phyloP scores from a whole-genome alignment of 805 yeast genomes.

The Wickerhamomyces bisporus region DNA sequence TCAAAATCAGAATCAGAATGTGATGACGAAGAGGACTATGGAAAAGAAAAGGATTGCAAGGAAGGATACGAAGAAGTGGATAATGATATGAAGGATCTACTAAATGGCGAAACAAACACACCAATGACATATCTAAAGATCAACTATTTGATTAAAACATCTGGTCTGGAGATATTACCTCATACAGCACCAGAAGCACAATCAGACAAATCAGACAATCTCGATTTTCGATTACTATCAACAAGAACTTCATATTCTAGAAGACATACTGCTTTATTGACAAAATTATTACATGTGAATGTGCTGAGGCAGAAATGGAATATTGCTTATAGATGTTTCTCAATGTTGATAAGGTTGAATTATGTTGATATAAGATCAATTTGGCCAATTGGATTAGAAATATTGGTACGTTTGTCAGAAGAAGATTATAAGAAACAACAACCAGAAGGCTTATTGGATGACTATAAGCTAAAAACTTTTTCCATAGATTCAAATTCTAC shows the following conservation, averaged over 20 bases:
- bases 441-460: constrained; percentile 4
- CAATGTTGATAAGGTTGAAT: constrained; percentile 43
- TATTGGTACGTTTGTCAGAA: constrained; percentile 29
- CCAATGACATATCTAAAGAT: not conserved
- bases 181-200: not conserved
- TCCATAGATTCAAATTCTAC: not conserved
- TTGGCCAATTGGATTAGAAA: constrained; percentile 63
- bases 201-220: not conserved
- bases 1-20: too few species aligned
- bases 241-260: constrained; percentile 3
- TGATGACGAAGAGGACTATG: too few species aligned
- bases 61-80: constrained; percentile 3
- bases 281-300: constrained; percentile 37
- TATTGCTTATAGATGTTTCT: constrained; percentile 47
- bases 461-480: constrained; percentile 9
- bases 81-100: not conserved
- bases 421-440: constrained; percentile 5
- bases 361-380: constrained; percentile 47
- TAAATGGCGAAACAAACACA: not conserved
- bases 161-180: constrained; percentile 16
- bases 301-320: constrained; percentile 49
- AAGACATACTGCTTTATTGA: constrained; percentile 9
- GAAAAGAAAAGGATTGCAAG: too few species aligned
- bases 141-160: not conserved
- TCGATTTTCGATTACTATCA: not conserved